These are phyloP conservation scores for Alternaria infectoria DNA, from an alignment of 2,329 filamentous ascomycete genomes.

Conservation along the genomic window DNA sequence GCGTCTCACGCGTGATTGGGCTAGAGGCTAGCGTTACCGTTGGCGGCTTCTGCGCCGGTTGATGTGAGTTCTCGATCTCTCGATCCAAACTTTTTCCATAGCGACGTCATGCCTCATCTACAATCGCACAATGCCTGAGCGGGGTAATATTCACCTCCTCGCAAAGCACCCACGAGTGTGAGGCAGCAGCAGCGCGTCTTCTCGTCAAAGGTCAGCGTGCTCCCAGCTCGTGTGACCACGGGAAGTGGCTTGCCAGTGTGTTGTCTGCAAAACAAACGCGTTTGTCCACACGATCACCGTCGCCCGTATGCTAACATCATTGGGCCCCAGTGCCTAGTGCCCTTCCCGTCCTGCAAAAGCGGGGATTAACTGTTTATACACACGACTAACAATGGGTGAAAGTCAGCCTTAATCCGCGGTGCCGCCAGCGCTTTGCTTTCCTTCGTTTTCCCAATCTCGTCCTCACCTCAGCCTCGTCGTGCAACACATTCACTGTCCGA, in stretches of 20 bases:
- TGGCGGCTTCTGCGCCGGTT: constrained; percentile 8
- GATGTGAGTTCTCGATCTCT: constrained; percentile 23
- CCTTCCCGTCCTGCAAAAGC: constrained; percentile 21
- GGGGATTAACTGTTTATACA: constrained; percentile 18
- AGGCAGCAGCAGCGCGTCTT: not conserved
- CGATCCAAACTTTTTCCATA: constrained; percentile 16
- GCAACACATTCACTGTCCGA: constrained; percentile 14
- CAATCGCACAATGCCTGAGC: constrained; percentile 7
- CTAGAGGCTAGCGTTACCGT: constrained; percentile 14
- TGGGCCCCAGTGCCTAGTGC: constrained; percentile 18
- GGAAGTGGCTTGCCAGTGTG: constrained; percentile 15
- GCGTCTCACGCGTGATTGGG: constrained; percentile 18
- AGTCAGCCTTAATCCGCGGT: constrained; percentile 15
- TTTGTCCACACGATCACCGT: constrained; percentile 30
- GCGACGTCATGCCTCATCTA: constrained; percentile 10
- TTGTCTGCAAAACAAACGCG: constrained; percentile 15
- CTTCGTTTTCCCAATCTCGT: constrained; percentile 6
- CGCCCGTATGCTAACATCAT: constrained; percentile 24
- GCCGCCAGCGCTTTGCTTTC: constrained; percentile 12
- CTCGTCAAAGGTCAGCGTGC: constrained; percentile 1
- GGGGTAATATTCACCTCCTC: not conserved
- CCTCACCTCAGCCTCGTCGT: constrained; percentile 4
- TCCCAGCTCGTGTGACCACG: constrained; percentile 9
- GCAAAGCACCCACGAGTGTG: not conserved
- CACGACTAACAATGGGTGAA: constrained; percentile 11